phyloP scores from a whole-genome alignment of 2,329 filamentous ascomycete species.

The Pseudopyricularia javanii region DNA sequence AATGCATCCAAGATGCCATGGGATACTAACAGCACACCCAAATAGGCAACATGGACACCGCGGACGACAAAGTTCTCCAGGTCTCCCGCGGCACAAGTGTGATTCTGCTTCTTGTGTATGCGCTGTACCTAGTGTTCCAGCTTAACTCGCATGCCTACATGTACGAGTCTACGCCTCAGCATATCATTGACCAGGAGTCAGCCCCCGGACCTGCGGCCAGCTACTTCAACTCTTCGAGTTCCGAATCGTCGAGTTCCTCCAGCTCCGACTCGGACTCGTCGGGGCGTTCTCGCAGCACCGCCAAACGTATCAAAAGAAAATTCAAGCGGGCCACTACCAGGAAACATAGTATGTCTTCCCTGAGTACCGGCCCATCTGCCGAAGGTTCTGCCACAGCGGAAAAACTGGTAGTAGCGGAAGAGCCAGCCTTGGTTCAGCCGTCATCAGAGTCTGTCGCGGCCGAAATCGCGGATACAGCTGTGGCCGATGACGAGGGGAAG shows the following conservation, averaged over 20 bases:
- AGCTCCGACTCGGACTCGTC: slow-evolving; percentile 46
- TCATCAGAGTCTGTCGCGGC: not conserved
- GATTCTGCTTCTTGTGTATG: slow-evolving; percentile 61
- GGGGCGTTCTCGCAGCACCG: slow-evolving; percentile 29
- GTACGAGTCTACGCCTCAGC: slow-evolving; percentile 59
- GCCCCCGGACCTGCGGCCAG: slow-evolving; percentile 56
- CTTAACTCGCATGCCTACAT: slow-evolving; percentile 57
- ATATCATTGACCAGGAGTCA: slow-evolving; percentile 48
- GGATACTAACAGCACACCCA: not conserved
- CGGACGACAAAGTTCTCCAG: slow-evolving; percentile 50
- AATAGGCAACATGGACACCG: slow-evolving; percentile 29
- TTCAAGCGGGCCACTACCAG: slow-evolving; percentile 51
- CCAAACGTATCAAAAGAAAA: slow-evolving; percentile 52
- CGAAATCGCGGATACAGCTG: not conserved
- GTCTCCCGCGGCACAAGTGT: slow-evolving; percentile 70
- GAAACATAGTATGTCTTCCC: slow-evolving; percentile 43
- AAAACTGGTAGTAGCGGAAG: not conserved
- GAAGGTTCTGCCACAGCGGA: not conserved
- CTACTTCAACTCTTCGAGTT: slow-evolving; percentile 46
- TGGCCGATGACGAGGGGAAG: slow-evolving; percentile 10
- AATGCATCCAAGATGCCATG: no score
- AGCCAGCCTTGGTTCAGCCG: not conserved
- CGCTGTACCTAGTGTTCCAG: slow-evolving; percentile 64
- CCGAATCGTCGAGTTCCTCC: slow-evolving; percentile 19
- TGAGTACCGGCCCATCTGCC: not conserved